These are phyloP conservation scores for Yamadazyma oceani DNA, from an alignment of 1,139 yeast genomes.

Conservation along the genomic window DNA sequence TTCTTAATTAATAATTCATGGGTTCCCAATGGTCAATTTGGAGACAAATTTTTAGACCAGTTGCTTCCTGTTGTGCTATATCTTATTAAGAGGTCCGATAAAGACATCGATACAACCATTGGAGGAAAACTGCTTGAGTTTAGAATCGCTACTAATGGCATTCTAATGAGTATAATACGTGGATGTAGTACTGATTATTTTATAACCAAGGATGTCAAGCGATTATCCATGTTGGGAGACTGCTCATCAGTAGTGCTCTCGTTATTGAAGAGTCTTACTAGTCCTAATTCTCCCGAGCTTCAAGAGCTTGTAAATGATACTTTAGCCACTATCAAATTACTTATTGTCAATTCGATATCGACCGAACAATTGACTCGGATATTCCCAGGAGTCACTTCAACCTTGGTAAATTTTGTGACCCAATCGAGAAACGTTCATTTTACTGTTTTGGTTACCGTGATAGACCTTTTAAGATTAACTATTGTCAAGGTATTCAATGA, in stretches of 20 bases:
- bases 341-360: constrained; percentile 20
- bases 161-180: constrained; percentile 5
- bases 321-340: constrained; percentile 16
- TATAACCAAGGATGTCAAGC: constrained; percentile 7
- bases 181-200: constrained; percentile 6
- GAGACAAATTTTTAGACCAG: constrained; percentile 30
- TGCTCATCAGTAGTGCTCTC: constrained; percentile 11
- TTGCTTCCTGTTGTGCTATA: constrained; percentile 35
- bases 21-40: constrained; percentile 27
- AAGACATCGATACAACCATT: constrained; percentile 8
- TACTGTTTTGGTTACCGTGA: constrained; percentile 20
- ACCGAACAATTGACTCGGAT: constrained; percentile 36
- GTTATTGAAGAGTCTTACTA: constrained; percentile 3
- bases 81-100: constrained; percentile 19
- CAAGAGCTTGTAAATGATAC: constrained; percentile 12
- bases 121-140: constrained; percentile 18
- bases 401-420: constrained; percentile 29
- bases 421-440: constrained; percentile 26
- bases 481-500: constrained; percentile 32
- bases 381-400: constrained; percentile 42
- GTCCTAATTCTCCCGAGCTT: constrained; percentile 20
- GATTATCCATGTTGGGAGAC: constrained; percentile 17
- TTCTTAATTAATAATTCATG: constrained; percentile 32
- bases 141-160: constrained; percentile 18
- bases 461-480: constrained; percentile 24